Conservation (phyloP, 495 filamentous ascomycete species). For the Aspergillus indologenus region DNA sequence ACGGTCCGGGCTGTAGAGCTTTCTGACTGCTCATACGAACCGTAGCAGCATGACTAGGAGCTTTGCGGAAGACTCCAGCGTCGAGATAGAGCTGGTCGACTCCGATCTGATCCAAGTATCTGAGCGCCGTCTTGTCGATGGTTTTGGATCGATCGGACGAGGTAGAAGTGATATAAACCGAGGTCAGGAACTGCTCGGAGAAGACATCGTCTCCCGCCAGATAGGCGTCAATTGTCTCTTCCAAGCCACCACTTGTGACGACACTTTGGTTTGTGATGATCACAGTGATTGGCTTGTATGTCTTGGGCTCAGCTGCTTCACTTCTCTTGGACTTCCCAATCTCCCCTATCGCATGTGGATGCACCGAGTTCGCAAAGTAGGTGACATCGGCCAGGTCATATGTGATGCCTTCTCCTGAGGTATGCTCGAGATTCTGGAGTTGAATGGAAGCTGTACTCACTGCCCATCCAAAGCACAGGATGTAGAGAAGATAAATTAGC, state of each 20-base stretch:
- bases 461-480: background rate
- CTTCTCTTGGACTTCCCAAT: background rate
- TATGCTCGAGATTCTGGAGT: background rate
- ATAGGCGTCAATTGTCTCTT: constrained; percentile 9
- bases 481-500: background rate
- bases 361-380: constrained; percentile 10
- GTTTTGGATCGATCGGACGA: background rate
- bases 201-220: constrained; percentile 13
- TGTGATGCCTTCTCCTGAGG: background rate
- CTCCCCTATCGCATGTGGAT: constrained; percentile 1
- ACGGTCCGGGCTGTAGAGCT: constrained; percentile 31
- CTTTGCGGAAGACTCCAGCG: background rate
- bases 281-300: constrained; percentile 22
- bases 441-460: no score
- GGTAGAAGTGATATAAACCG: constrained; percentile 10
- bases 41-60: background rate
- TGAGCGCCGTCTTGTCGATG: background rate
- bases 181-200: background rate
- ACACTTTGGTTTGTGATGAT: constrained; percentile 16
- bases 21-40: background rate
- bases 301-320: constrained; percentile 3
- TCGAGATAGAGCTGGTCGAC: constrained; percentile 3
- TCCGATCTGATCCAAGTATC: constrained; percentile 13
- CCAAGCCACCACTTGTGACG: constrained; percentile 17
- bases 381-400: background rate